phyloP scores from a whole-genome alignment of 805 yeast species.

The Zygosaccharomyces kombuchaensis region DNA sequence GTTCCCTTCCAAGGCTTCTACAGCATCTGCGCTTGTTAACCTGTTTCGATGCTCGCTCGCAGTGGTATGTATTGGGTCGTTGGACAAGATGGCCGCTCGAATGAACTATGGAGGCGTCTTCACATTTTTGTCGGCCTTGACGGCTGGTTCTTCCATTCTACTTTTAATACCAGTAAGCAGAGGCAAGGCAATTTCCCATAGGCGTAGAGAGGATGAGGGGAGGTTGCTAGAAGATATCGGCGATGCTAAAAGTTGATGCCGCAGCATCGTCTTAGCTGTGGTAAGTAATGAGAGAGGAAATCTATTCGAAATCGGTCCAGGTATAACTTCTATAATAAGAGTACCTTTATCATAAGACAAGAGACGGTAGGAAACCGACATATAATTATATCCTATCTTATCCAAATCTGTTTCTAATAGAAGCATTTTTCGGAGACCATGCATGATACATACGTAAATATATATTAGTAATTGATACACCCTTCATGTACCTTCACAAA shows the following conservation, averaged over 20 bases:
- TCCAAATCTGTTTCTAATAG: no score
- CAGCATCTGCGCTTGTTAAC: slow-evolving; percentile 71
- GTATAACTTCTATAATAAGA: no score
- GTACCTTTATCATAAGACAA: no score
- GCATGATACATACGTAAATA: no score
- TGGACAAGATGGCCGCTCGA: slow-evolving; percentile 51
- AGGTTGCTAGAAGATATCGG: slow-evolving; percentile 1
- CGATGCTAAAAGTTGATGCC: background rate
- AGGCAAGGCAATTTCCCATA: slow-evolving; percentile 31
- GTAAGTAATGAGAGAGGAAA: no score
- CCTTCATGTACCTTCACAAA: no score
- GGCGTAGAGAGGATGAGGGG: slow-evolving; percentile 19
- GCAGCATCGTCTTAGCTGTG: no score
- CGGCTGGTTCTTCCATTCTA: slow-evolving; percentile 26
- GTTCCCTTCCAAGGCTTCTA: slow-evolving; percentile 64
- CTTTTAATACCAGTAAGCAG: slow-evolving; percentile 31
- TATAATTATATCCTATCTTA: no score
- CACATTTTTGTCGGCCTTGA: slow-evolving; percentile 60
- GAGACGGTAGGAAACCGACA: no score
- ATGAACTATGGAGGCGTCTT: slow-evolving; percentile 75
- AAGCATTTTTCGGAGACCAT: no score
- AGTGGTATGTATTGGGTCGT: slow-evolving; percentile 65
- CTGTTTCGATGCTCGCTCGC: slow-evolving; percentile 64
- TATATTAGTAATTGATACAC: no score
- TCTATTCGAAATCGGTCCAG: no score